phyloP scores from a whole-genome alignment of 164 flowering plant genomes.

The Amborella trichopoda region DNA sequence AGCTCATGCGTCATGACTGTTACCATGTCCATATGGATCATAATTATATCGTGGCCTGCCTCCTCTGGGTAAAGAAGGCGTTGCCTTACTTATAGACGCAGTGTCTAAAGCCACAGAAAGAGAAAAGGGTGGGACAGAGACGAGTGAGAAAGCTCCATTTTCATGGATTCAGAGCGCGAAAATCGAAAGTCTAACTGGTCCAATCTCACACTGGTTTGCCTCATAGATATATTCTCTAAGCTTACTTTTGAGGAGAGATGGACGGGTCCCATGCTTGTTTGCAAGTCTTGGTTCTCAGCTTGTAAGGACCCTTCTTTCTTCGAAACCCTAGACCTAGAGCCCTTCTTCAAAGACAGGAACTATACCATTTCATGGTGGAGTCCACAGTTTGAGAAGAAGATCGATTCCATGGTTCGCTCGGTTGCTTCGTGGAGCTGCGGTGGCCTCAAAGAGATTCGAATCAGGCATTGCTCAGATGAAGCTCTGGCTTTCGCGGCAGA shows the following conservation, averaged over 20 bases:
- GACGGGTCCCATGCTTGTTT: constrained; percentile 52
- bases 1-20: too few relatives aligned
- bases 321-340: constrained; percentile 46
- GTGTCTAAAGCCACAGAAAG: too few relatives aligned
- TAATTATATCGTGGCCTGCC: too few relatives aligned
- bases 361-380: constrained; percentile 64
- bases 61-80: too few relatives aligned
- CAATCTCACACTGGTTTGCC: constrained; percentile 68
- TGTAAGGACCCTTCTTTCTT: constrained; percentile 54
- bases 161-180: constrained; percentile 5
- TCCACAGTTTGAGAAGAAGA: constrained; percentile 46
- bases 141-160: too few relatives aligned
- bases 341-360: constrained; percentile 24
- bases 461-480: constrained; percentile 73
- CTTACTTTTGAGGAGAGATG: constrained; percentile 51
- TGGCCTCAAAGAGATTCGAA: constrained; percentile 33
- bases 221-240: constrained; percentile 48
- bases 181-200: constrained; percentile 36
- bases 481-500: constrained; percentile 42
- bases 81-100: too few relatives aligned
- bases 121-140: too few relatives aligned
- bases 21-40: too few relatives aligned
- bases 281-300: constrained; percentile 68
- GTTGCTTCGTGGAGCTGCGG: constrained; percentile 49
- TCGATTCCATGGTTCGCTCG: constrained; percentile 55